Percentiles rank a stretch among this genome's conserved stretches.
These are phyloP conservation scores for Forsythia viridissima DNA, from an alignment of 257 asterid genomes.

Conservation along the genomic window DNA sequence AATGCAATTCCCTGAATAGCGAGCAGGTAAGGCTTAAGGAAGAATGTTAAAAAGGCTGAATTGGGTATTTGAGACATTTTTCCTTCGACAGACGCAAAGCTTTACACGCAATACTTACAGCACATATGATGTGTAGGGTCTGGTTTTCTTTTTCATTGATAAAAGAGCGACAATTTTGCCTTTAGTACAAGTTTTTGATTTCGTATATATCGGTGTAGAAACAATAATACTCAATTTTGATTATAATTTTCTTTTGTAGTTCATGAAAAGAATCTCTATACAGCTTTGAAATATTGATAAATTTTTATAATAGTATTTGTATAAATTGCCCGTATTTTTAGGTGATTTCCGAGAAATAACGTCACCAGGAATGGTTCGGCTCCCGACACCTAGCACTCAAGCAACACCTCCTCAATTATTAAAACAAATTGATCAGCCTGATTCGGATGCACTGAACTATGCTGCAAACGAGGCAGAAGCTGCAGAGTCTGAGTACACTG, in stretches of 20 bases:
- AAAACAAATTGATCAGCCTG: slow-evolving; percentile 49
- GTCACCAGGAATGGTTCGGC: slow-evolving; percentile 42
- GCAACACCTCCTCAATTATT: slow-evolving; percentile 49
- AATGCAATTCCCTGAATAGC: neutral
- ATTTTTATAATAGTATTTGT: slow-evolving; percentile 9
- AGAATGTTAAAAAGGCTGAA: neutral
- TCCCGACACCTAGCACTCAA: slow-evolving; percentile 53
- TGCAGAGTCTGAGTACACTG: slow-evolving; percentile 52
- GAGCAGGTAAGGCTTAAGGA: neutral
- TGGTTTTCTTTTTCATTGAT: neutral
- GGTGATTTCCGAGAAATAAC: slow-evolving; percentile 62
- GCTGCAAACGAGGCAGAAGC: slow-evolving; percentile 44
- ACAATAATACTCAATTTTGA: neutral
- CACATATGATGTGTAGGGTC: neutral
- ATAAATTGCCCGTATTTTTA: slow-evolving; percentile 29
- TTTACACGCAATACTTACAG: neutral
- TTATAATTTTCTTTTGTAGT: neutral
- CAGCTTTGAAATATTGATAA: slow-evolving; percentile 5
- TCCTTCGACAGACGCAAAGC: neutral
- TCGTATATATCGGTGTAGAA: neutral
- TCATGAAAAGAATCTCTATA: neutral
- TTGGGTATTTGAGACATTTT: neutral
- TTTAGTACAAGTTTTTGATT: neutral
- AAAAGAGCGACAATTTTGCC: neutral
- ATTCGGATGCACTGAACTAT: slow-evolving; percentile 34